Evolutionary conservation across 768 basidiomycete species (phyloP).

Genomic region (Exsudoporus frostii): DNA sequence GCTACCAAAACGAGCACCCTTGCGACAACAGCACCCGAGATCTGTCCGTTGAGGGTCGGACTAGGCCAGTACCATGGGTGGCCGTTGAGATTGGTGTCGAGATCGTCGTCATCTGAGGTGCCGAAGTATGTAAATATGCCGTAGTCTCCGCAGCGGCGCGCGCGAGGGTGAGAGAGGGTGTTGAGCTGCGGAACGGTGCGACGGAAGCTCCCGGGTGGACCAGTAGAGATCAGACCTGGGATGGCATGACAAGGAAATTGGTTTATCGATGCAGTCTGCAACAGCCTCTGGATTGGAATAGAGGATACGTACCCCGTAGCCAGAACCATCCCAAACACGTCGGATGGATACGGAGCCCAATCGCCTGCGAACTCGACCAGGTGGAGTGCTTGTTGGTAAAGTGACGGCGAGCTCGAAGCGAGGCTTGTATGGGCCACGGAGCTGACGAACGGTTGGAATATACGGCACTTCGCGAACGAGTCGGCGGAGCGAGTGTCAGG

Average conservation of each 20-base stretch:
- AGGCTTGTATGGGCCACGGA: background rate
- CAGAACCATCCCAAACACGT: background rate
- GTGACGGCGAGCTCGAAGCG: background rate
- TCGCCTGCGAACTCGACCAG: background rate
- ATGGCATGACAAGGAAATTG: background rate
- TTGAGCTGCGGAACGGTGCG: too few relatives aligned
- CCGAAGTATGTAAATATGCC: background rate
- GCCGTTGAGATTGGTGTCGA: constrained; percentile 1
- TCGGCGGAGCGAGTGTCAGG: constrained; percentile 1
- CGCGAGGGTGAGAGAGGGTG: background rate
- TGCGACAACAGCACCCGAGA: constrained; percentile 15
- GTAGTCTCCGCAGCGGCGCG: background rate
- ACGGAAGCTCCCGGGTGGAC: background rate
- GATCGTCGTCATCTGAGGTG: constrained; percentile 1
- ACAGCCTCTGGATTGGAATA: too few relatives aligned
- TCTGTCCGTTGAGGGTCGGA: constrained; percentile 1
- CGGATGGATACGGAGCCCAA: background rate
- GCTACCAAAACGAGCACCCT: background rate
- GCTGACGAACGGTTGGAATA: too few relatives aligned
- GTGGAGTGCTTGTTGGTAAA: background rate
- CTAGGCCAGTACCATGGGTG: background rate
- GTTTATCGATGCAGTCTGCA: background rate
- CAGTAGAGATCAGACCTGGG: background rate
- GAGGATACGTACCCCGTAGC: background rate
- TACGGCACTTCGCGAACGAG: background rate